A percentile compares a stretch with the other conserved stretches of the same genome.
Conservation (phyloP, 768 basidiomycete genomes). For the Lentinula sp. region DNA sequence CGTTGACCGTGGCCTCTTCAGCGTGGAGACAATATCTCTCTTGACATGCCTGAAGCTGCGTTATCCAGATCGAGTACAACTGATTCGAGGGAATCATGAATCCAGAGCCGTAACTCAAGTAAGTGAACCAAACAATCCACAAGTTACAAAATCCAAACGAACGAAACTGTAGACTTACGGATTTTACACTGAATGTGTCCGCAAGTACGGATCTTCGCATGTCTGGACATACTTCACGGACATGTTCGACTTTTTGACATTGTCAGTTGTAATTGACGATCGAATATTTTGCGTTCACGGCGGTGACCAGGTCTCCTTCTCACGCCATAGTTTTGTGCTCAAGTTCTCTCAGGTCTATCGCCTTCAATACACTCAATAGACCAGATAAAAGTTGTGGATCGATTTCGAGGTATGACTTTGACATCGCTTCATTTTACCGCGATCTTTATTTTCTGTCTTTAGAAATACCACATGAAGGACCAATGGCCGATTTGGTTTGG, state of each 20-base stretch:
- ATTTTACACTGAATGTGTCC: constrained; percentile 96
- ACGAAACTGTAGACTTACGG: constrained; percentile 75
- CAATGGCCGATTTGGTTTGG: constrained; percentile 99
- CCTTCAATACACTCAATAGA: constrained; percentile 99
- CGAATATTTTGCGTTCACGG: constrained; percentile 99
- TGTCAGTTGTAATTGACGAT: constrained; percentile 98
- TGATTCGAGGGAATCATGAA: constrained; percentile 98
- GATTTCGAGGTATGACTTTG: constrained; percentile 73
- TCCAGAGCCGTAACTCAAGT: constrained; percentile 97
- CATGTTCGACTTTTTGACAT: constrained; percentile 98
- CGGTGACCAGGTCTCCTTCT: constrained; percentile 42
- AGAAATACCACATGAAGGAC: constrained; percentile 99
- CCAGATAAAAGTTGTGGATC: constrained; percentile 98
- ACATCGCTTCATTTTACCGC: neutral
- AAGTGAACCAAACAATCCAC: constrained; percentile 23
- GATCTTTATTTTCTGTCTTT: constrained; percentile 12
- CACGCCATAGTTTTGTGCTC: constrained; percentile 9
- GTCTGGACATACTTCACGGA: constrained; percentile 99
- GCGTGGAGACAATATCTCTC: constrained; percentile 97
- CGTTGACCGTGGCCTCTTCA: constrained; percentile 96
- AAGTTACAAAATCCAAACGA: constrained; percentile 19
- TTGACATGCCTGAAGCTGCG: constrained; percentile 94
- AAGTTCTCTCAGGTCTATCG: constrained; percentile 63
- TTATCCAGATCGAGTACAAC: constrained; percentile 93
- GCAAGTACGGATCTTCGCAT: constrained; percentile 92